phyloP scores from a whole-genome alignment of 305 asterid species.

The Striga hermonthica region DNA sequence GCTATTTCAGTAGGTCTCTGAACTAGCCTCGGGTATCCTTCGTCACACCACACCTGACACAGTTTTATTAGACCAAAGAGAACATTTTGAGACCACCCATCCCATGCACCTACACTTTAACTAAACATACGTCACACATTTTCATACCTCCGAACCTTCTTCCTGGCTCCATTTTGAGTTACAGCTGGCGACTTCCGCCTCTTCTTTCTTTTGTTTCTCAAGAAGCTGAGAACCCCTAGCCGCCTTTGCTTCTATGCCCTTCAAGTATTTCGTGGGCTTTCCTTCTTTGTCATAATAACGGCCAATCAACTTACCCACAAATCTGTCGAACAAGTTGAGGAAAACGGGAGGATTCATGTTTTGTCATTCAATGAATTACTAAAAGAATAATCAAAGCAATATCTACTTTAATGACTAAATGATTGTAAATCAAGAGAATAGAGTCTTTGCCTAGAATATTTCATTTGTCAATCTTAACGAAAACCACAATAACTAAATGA shows the following conservation, averaged over 20 bases:
- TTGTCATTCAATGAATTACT: neutral
- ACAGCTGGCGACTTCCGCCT: slow-evolving; percentile 73
- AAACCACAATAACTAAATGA: neutral
- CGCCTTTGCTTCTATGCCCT: slow-evolving; percentile 88
- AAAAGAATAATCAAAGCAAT: slow-evolving; percentile 13
- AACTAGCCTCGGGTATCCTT: slow-evolving; percentile 86
- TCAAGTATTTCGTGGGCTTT: slow-evolving; percentile 72
- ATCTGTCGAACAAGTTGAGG: slow-evolving; percentile 39
- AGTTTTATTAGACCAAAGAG: neutral
- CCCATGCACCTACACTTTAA: slow-evolving; percentile 11
- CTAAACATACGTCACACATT: neutral
- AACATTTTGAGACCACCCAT: slow-evolving; percentile 1
- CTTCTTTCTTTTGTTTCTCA: slow-evolving; percentile 81
- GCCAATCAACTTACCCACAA: slow-evolving; percentile 74
- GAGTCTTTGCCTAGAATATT: neutral
- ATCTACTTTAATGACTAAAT: neutral
- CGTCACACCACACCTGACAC: slow-evolving; percentile 88
- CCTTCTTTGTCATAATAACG: slow-evolving; percentile 74
- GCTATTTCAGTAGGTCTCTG: slow-evolving; percentile 80
- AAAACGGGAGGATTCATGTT: too few relatives aligned
- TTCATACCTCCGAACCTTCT: slow-evolving; percentile 84
- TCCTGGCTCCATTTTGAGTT: slow-evolving; percentile 91
- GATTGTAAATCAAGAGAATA: neutral
- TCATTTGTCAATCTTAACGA: slow-evolving; percentile 9
- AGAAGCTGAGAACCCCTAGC: slow-evolving; percentile 91